These are phyloP conservation scores for Rhizopus microsporus DNA, from an alignment of 371 early-diverging fungal species.

Conservation along the genomic window DNA sequence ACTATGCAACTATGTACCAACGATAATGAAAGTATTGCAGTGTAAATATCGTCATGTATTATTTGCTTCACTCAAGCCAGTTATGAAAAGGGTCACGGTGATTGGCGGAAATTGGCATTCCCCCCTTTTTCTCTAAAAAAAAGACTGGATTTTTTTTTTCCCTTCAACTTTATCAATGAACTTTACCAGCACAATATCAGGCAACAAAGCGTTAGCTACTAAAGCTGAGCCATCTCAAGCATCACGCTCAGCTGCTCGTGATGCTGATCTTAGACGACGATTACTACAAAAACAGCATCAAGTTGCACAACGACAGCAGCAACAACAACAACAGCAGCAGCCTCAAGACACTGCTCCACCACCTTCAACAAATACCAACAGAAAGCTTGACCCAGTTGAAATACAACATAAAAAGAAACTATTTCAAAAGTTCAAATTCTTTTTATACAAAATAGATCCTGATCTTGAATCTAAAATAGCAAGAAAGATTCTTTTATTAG, in stretches of 20 bases:
- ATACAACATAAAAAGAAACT: conserved; percentile 1
- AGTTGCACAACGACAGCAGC: not conserved
- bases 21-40: too few species aligned
- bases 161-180: not conserved
- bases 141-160: not conserved
- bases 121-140: too few species aligned
- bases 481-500: conserved; percentile 18
- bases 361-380: not conserved
- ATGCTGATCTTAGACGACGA: conserved; percentile 1
- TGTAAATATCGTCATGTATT: too few species aligned
- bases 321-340: not conserved
- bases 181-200: conserved; percentile 1
- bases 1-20: too few species aligned
- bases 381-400: not conserved
- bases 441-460: not conserved
- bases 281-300: not conserved
- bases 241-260: conserved; percentile 4
- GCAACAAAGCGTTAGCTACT: not conserved
- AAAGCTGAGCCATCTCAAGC: not conserved
- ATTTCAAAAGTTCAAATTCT: conserved; percentile 3
- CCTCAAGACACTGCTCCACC: not conserved
- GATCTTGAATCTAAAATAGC: not conserved
- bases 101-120: too few species aligned
- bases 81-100: too few species aligned
- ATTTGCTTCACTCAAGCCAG: too few species aligned